Base-by-base conservation (phyloP, 345 rosid genomes). In the Eucalyptus shirleyi region DNA sequence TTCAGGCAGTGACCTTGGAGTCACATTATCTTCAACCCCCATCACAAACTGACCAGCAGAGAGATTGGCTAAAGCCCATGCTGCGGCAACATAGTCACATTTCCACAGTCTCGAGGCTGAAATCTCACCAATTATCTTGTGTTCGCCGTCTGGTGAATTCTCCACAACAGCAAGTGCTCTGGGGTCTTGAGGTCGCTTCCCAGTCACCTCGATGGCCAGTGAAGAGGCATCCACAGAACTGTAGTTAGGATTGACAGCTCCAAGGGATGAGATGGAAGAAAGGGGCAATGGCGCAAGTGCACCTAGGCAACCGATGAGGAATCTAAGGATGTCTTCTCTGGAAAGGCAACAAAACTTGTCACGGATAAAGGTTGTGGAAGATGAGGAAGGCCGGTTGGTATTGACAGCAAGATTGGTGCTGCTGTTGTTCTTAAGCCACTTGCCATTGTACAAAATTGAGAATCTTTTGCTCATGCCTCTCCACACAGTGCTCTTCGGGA, bases 381-480 rank as follows among this genome's bases (percentile, higher is more conserved):
- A 94, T 37, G 99, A 89, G 62, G 96, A 93, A 88, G 97, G 95
- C 59, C 96, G 91, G 88, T 85, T 95, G 50, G 89, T 40, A 86
- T 92, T 93, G 56, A 91, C 87, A 37, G 90, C n/a, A 77, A 94
- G 93, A 86, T 80, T 95, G 87, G 88, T 95, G 92, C 94, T 93
- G 92, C 96, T 96, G 91, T 95, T 92, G 65, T 93, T 97, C 95
- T 95, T 98, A 90, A 98, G 96, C 99, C 99, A 97, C 92, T 95
- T 96, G 18, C 97, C 96, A 15, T 96, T 94, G 85, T 97, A 96
- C 60, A 96, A 94, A 92, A 98, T 89, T 15, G 99, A 98, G 90
- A 98, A 98, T 90, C 99, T 90, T 93, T 97, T 97, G 94, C 99
- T 98, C 97, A 96, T 95, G 88, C 99, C 98, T 95, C 94, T 97